Evolutionary conservation across 805 yeast genomes (phyloP).

Genomic region (Yarrowia alimentaria): DNA sequence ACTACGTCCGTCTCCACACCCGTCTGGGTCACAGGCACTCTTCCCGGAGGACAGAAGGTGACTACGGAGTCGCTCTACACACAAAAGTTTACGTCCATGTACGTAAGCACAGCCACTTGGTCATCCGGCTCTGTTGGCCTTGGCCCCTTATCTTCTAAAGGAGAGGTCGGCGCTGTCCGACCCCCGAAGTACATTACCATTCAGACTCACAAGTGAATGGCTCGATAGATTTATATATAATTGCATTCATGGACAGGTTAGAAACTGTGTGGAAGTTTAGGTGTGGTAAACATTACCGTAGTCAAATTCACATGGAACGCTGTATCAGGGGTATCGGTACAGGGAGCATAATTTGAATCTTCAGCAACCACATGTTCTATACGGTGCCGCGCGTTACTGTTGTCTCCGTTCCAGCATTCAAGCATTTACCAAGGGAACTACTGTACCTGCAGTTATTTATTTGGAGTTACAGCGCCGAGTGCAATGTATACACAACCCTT

Average conservation of each 20-base stretch:
- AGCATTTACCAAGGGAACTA: too few relatives aligned
- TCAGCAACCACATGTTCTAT: too few relatives aligned
- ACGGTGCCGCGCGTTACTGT: too few relatives aligned
- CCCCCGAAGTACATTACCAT: conserved; percentile 30
- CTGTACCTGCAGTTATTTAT: too few relatives aligned
- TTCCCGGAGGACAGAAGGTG: conserved; percentile 36
- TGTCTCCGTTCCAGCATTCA: too few relatives aligned
- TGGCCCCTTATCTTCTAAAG: conserved; percentile 55
- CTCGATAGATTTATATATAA: background rate
- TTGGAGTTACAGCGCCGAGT: too few relatives aligned
- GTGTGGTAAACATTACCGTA: too few relatives aligned
- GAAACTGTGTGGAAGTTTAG: conserved; percentile 1
- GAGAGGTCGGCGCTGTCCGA: conserved; percentile 56
- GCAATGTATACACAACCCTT: too few relatives aligned
- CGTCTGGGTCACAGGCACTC: conserved; percentile 33
- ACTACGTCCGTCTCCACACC: conserved; percentile 29
- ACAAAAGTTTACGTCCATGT: conserved; percentile 45
- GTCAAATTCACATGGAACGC: too few relatives aligned
- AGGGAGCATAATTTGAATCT: too few relatives aligned
- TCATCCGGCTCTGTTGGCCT: conserved; percentile 72
- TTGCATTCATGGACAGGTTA: conserved; percentile 26
- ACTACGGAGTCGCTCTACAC: conserved; percentile 46
- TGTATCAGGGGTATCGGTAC: too few relatives aligned
- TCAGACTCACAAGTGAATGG: background rate
- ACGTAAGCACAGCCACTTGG: conserved; percentile 46